These are phyloP conservation scores for Escovopsis weberi DNA, from an alignment of 2,329 filamentous ascomycete genomes.

Conservation along the genomic window DNA sequence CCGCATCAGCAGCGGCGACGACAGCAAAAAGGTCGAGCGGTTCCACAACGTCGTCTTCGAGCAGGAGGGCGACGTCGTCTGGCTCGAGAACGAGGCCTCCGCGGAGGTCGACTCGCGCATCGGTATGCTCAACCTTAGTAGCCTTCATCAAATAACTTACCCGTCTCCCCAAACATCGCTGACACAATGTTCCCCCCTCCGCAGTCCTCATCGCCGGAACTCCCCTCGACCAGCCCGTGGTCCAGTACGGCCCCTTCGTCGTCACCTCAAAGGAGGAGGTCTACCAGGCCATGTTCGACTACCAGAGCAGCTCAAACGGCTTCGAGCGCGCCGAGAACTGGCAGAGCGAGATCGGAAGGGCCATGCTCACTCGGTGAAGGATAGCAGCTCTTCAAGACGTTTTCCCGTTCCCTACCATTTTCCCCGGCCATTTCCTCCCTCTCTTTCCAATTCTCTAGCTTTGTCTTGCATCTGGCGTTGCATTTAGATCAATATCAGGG, in stretches of 20 bases:
- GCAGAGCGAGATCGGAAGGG: slow-evolving; percentile 77
- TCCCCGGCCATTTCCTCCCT: no score
- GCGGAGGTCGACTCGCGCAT: slow-evolving; percentile 45
- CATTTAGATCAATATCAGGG: no score
- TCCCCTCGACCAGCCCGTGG: slow-evolving; percentile 64
- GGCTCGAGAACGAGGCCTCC: slow-evolving; percentile 51
- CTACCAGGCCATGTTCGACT: slow-evolving; percentile 63
- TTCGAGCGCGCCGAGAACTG: slow-evolving; percentile 69
- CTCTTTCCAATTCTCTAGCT: no score
- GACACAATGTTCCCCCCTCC: neutral
- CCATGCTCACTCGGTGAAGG: slow-evolving; percentile 31
- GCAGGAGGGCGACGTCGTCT: slow-evolving; percentile 59
- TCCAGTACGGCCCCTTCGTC: slow-evolving; percentile 82
- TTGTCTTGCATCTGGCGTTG: no score
- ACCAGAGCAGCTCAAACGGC: slow-evolving; percentile 56
- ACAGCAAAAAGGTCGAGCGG: slow-evolving; percentile 41
- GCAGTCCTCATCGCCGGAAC: slow-evolving; percentile 60
- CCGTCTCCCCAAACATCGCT: neutral
- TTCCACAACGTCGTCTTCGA: slow-evolving; percentile 89
- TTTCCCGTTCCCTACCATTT: no score
- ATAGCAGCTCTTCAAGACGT: no score
- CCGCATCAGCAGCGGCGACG: slow-evolving; percentile 41
- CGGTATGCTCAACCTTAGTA: slow-evolving; percentile 11
- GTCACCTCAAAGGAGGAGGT: slow-evolving; percentile 57
- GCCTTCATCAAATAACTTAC: neutral